Base-by-base conservation (phyloP, 2,329 filamentous ascomycete genomes). In the Aspergillus neoniger region DNA sequence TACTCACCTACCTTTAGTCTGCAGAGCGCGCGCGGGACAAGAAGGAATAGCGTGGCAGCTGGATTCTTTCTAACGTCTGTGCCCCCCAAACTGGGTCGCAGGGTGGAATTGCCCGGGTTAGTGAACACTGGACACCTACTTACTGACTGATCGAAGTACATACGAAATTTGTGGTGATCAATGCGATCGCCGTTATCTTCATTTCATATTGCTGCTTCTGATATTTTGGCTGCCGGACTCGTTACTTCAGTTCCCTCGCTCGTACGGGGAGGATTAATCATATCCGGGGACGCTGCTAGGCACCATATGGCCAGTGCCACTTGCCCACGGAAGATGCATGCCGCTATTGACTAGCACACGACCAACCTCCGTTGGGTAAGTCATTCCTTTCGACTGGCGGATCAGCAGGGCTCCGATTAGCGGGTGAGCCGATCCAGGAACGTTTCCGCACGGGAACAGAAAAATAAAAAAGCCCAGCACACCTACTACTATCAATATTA, bases 341-440 rank as follows among this genome's bases (percentile, higher is more conserved):
- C 28, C 49, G 53, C 28, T 59, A 53, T 55, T 25, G 47, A 32
- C 30, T 48, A 52, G 55, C 30, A 55, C 10, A 53, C 50, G 39
- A 55, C 49, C 48, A 48, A 58, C 38, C 54, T 52, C 39, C 36
- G 53, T 64, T 62, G n/a, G 59, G 62, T 60, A 38, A 56, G 55
- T 54, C 55, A 63, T 61, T 36, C 57, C 56, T 52, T 55, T 53
- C 49, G 60, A 59, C 55, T 53, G 55, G 61, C 62, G 62, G 64
- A 63, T 63, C 63, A 60, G 57, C 64, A 62, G 60, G 57, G 62
- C 64, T 62, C 59, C 58, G 58, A 56, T 63, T 62, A 57, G 55
- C 17, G 56, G 50, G 49, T 56, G 57, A 65, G 62, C 52, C 54
- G 59, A 66, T 62, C 62, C 65, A 65, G 65, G 65, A 65, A 67